Evolutionary conservation across 2,329 filamentous ascomycete genomes (phyloP), one percentile per base, ranked within the genome.

Genomic region (Domatiomyces catenatus): DNA sequence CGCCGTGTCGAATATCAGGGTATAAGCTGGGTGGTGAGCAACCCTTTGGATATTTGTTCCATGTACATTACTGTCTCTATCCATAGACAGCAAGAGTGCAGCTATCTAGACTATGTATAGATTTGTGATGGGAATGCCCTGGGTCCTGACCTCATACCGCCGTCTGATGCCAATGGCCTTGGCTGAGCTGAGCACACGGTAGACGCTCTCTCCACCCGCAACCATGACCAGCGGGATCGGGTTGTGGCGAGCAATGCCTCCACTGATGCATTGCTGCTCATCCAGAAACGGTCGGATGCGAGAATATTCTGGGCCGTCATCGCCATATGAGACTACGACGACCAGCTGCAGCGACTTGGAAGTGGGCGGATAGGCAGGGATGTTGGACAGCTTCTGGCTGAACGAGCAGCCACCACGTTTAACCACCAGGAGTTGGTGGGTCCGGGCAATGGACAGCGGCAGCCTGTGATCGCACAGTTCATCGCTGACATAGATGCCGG

Each of bases 161-260:
- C 88, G 76, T 61, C 84, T 78, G 54, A 95, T 69, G 0, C 86
- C 88, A 2, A 95, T 66, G 2, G 79, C 81, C 50, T 71, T 74
- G n/a, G 83, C 80, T 3, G 44, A 44, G 44, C 70, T 68, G 28
- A 95, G 71, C 51, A 81, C 67, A 24, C 75, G 73, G 59, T 87
- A 83, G 8, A 77, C 78, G 51, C 75, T 72, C 8, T 80, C 73
- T 0, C 81, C 83, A 0, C 85, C 87, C 0, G 79, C 79, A 18
- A 94, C 77, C 77, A 96, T 85, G 42, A 94, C 75, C 77, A 95
- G 80, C 10, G 85, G 79, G 39, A 96, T 82, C 2, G 81, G 82
- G 60, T 88, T 75, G 43, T 80, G 76, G 8, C 88, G 71, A 49
- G 75, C 73, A 48, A 88, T 70, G 0, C 88, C 87, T 2, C 73